A percentile compares a stretch with the other conserved stretches of the same genome.
phyloP scores from a whole-genome alignment of 768 basidiomycete genomes.

The Suillus americanus region DNA sequence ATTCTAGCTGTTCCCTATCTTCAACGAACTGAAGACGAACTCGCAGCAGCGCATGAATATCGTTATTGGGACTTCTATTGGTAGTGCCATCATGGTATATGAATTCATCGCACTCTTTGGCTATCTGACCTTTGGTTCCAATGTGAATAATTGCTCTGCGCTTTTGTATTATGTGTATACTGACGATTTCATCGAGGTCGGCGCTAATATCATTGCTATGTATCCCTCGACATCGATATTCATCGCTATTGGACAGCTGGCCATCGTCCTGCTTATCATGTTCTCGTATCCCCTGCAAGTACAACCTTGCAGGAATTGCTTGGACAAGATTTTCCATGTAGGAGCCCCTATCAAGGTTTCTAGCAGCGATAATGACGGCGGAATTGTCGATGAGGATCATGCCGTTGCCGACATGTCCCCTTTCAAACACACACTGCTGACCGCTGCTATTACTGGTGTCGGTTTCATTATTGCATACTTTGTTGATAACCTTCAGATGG shows the following conservation, averaged over 20 bases:
- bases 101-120: slow-evolving; percentile 88
- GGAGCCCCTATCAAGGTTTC: slow-evolving; percentile 36
- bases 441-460: slow-evolving; percentile 57
- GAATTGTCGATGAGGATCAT: slow-evolving; percentile 49
- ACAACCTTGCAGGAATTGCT: slow-evolving; percentile 87
- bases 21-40: slow-evolving; percentile 85
- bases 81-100: slow-evolving; percentile 79
- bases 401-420: slow-evolving; percentile 59
- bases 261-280: slow-evolving; percentile 86
- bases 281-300: slow-evolving; percentile 96
- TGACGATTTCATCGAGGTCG: slow-evolving; percentile 49
- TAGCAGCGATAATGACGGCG: slow-evolving; percentile 42
- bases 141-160: slow-evolving; percentile 41
- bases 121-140: slow-evolving; percentile 91
- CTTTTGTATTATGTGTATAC: slow-evolving; percentile 6
- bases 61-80: slow-evolving; percentile 87
- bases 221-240: slow-evolving; percentile 88
- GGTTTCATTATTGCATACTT: slow-evolving; percentile 78
- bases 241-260: slow-evolving; percentile 90
- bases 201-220: slow-evolving; percentile 94
- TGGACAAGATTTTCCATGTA: slow-evolving; percentile 83
- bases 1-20: slow-evolving; percentile 84
- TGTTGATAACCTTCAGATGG: slow-evolving; percentile 74
- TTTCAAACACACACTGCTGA: slow-evolving; percentile 69
- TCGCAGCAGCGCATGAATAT: slow-evolving; percentile 82